Conservation (phyloP, 805 yeast species). For the Saccharomycopsis synnaedendra region DNA sequence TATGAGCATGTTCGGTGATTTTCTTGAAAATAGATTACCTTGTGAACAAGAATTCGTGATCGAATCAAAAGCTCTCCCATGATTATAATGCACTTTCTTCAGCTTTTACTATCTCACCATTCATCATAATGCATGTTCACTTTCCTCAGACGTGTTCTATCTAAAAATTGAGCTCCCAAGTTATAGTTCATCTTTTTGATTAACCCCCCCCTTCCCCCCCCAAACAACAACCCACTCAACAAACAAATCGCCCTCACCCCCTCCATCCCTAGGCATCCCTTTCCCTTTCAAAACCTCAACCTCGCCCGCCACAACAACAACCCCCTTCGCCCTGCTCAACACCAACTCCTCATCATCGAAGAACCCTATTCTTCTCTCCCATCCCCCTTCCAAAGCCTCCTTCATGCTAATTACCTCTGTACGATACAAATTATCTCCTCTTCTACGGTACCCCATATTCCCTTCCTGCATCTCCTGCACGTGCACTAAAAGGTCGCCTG, state of each 20-base stretch:
- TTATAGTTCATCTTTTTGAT: slow-evolving; percentile 4
- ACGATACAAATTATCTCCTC: slow-evolving; percentile 63
- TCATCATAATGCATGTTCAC: no score
- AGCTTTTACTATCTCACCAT: no score
- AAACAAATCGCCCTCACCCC: slow-evolving; percentile 41
- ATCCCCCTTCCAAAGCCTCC: slow-evolving; percentile 72
- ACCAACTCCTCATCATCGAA: slow-evolving; percentile 48
- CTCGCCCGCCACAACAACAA: slow-evolving; percentile 50
- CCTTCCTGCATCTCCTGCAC: slow-evolving; percentile 41
- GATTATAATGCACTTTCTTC: no score
- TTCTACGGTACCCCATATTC: slow-evolving; percentile 79
- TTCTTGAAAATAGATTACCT: no score
- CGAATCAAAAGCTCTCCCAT: no score
- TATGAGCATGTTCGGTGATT: no score
- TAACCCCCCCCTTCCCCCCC: no score
- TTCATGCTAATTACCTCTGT: slow-evolving; percentile 63
- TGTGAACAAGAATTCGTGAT: no score
- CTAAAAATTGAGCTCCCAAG: no score
- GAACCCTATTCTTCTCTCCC: slow-evolving; percentile 59
- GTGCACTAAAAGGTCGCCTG: slow-evolving; percentile 70
- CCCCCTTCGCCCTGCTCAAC: slow-evolving; percentile 40
- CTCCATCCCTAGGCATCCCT: slow-evolving; percentile 72
- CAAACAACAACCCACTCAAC: slow-evolving; percentile 31
- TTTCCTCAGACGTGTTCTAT: no score
- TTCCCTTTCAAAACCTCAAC: slow-evolving; percentile 58